Evolutionary conservation across 1,139 yeast genomes (phyloP).

Genomic region (Yamadazyma songkhlaensis): DNA sequence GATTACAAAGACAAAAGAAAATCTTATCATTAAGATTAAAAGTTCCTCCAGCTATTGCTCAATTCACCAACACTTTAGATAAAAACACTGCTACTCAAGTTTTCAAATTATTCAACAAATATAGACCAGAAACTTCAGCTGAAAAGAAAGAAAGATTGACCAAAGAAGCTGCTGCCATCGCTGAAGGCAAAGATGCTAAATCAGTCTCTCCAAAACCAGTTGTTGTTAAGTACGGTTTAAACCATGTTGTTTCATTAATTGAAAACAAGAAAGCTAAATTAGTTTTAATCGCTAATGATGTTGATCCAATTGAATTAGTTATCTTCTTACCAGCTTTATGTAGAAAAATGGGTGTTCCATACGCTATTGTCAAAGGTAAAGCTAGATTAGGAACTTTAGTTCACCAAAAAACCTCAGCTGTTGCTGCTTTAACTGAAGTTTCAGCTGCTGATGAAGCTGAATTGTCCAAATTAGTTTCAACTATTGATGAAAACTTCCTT

Average conservation of each 20-base stretch:
- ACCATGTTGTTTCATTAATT: conserved; percentile 94
- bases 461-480: conserved; percentile 85
- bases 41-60: conserved; percentile 98
- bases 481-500: conserved; percentile 87
- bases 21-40: conserved; percentile 90
- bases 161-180: conserved; percentile 98
- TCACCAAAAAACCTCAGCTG: conserved; percentile 95
- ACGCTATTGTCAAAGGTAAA: conserved; percentile 98
- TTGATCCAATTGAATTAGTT: conserved; percentile 97
- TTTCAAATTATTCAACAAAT: conserved; percentile 95
- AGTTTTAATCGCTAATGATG: conserved; percentile 96
- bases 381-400: conserved; percentile 97
- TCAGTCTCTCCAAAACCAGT: conserved; percentile 95
- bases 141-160: conserved; percentile 99
- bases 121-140: conserved; percentile 95
- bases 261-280: conserved; percentile 98
- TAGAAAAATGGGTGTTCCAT: conserved; percentile 99
- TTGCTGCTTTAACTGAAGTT: conserved; percentile 95
- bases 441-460: conserved; percentile 91
- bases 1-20: conserved; percentile 91
- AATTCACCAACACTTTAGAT: conserved; percentile 93
- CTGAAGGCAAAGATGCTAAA: conserved; percentile 95
- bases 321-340: conserved; percentile 96
- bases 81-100: conserved; percentile 98
- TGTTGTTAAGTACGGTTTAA: conserved; percentile 94